Conservation (phyloP, 2,329 filamentous ascomycete genomes). For the Beauveria bassiana region DNA sequence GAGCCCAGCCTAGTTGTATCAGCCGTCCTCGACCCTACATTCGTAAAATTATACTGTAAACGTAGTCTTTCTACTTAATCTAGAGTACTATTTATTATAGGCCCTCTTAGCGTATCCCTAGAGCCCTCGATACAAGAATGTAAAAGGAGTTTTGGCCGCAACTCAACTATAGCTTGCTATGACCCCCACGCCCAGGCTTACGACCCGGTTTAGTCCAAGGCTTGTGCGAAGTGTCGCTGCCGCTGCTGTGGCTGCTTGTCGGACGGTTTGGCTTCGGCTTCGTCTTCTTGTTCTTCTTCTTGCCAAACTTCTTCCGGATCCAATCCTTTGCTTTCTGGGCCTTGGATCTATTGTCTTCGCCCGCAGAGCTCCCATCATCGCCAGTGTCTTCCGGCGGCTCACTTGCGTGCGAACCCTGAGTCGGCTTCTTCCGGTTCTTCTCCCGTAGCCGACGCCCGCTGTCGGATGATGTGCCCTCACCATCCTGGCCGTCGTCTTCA, state of each 20-base stretch:
- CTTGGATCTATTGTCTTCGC: background rate
- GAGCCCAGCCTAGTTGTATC: no score
- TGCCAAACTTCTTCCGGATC: background rate
- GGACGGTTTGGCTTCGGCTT: background rate
- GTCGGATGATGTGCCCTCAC: background rate
- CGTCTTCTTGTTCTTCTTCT: background rate
- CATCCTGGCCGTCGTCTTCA: background rate
- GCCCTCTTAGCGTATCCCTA: background rate
- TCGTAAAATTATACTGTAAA: no score
- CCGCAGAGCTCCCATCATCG: background rate
- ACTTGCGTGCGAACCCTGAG: background rate
- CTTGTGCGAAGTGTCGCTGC: background rate
- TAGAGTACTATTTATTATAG: background rate
- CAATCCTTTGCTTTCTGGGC: background rate
- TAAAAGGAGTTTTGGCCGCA: background rate
- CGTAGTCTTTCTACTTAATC: background rate
- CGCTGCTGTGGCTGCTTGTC: background rate
- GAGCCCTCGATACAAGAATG: background rate
- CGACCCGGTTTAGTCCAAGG: background rate
- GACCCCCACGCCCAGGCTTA: background rate
- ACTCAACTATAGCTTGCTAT: background rate
- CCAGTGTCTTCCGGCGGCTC: background rate
- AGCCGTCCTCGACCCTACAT: no score
- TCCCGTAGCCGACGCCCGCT: background rate
- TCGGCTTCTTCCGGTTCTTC: background rate